Evolutionary conservation across 148 eudicot species (phyloP).

Genomic region (Limonium bicolor): DNA sequence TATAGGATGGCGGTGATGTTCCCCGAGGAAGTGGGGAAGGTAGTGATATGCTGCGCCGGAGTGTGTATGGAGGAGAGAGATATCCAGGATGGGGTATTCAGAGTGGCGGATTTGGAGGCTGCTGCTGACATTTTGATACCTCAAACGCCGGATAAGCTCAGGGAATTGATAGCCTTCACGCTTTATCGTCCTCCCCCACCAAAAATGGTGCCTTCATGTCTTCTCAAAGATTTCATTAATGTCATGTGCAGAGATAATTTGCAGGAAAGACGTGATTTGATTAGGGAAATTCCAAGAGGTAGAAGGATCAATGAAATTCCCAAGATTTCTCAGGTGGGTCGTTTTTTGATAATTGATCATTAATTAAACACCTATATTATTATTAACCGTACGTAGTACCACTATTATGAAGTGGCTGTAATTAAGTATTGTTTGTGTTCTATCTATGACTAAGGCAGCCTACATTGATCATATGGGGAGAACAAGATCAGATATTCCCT

Average conservation of each 20-base stretch:
- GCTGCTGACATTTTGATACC: conserved; percentile 63
- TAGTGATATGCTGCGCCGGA: conserved; percentile 61
- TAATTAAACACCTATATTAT: too few relatives aligned
- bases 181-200: conserved; percentile 45
- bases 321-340: conserved; percentile 69
- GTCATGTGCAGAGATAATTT: conserved; percentile 41
- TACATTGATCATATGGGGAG: conserved; percentile 80
- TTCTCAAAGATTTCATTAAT: conserved; percentile 55
- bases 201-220: conserved; percentile 37
- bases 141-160: conserved; percentile 51
- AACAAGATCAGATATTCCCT: conserved; percentile 63
- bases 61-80: conserved; percentile 72
- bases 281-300: conserved; percentile 35
- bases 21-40: conserved; percentile 36
- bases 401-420: too few relatives aligned
- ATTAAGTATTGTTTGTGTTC: too few relatives aligned
- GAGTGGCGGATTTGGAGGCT: conserved; percentile 41
- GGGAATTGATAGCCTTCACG: conserved; percentile 42
- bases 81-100: conserved; percentile 42
- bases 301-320: conserved; percentile 49
- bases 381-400: too few relatives aligned
- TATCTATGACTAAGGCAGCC: conserved; percentile 33
- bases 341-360: too few relatives aligned
- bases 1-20: conserved; percentile 52
- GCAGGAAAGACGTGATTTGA: conserved; percentile 52